A percentile compares a stretch with the other conserved stretches of the same genome.
These are phyloP conservation scores for Adansonia rubrostipa DNA, from an alignment of 441 rosid genomes.

Conservation along the genomic window DNA sequence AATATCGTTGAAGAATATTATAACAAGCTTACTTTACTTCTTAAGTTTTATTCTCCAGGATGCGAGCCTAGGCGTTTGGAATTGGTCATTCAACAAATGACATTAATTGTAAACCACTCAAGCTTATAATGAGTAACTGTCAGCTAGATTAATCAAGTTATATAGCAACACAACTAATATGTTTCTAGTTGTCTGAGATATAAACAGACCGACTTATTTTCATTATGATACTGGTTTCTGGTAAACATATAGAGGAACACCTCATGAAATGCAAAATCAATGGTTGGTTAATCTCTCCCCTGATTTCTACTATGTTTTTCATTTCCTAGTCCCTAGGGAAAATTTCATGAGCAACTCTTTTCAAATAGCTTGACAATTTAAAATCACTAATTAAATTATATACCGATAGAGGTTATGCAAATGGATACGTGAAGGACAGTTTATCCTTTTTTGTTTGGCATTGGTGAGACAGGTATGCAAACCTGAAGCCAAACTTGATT, in stretches of 20 bases:
- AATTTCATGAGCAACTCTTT: neutral
- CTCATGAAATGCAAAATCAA: neutral
- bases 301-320: neutral
- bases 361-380: neutral
- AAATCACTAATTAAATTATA: neutral
- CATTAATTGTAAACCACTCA: neutral
- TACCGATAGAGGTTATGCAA: neutral
- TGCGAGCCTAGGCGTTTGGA: neutral
- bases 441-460: no score
- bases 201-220: neutral
- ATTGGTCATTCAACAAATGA: neutral
- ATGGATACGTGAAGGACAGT: no score
- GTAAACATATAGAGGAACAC: neutral
- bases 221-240: neutral
- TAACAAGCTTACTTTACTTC: neutral
- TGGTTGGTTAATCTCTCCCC: neutral
- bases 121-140: neutral
- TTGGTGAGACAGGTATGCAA: no score
- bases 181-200: neutral
- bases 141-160: neutral
- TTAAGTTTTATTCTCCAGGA: neutral
- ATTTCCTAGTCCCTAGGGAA: constrained; percentile 3
- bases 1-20: neutral
- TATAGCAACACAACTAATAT: neutral
- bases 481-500: no score